These are phyloP conservation scores for Penicillium olsonii DNA, from an alignment of 2,329 filamentous ascomycete species.

Conservation along the genomic window DNA sequence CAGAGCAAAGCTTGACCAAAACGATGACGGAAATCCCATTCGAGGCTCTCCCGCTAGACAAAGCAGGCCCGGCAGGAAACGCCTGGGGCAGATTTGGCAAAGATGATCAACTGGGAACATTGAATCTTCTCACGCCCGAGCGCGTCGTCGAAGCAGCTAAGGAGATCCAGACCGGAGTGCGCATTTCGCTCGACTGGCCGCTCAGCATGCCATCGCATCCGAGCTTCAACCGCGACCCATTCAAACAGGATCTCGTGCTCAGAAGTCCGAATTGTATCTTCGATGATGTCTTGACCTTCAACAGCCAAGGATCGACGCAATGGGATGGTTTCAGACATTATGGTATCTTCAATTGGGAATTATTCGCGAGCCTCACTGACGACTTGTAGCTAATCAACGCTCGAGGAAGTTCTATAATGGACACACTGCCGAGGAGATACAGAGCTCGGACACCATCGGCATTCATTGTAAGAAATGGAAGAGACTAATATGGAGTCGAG, in stretches of 20 bases:
- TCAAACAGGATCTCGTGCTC: conserved; percentile 24
- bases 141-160: conserved; percentile 44
- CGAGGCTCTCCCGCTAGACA: conserved; percentile 22
- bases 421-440: conserved; percentile 23
- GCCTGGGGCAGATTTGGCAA: conserved; percentile 59
- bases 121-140: conserved; percentile 55
- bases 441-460: conserved; percentile 22
- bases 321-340: conserved; percentile 31
- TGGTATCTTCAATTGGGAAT: conserved; percentile 6
- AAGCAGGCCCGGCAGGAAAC: conserved; percentile 52
- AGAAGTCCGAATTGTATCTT: conserved; percentile 21
- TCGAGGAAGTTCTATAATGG: conserved; percentile 25
- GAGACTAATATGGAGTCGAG: not conserved
- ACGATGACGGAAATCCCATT: conserved; percentile 7
- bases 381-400: conserved; percentile 19
- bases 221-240: conserved; percentile 26
- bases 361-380: not conserved
- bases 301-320: conserved; percentile 26
- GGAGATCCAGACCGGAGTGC: conserved; percentile 42
- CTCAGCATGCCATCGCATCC: conserved; percentile 26
- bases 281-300: conserved; percentile 26
- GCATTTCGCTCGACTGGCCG: conserved; percentile 28
- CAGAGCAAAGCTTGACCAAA: not conserved
- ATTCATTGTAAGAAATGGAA: conserved; percentile 16
- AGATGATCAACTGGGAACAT: conserved; percentile 54